These are phyloP conservation scores for Globisporangium barbulae DNA, from an alignment of 352 stramenopile species.

Conservation along the genomic window DNA sequence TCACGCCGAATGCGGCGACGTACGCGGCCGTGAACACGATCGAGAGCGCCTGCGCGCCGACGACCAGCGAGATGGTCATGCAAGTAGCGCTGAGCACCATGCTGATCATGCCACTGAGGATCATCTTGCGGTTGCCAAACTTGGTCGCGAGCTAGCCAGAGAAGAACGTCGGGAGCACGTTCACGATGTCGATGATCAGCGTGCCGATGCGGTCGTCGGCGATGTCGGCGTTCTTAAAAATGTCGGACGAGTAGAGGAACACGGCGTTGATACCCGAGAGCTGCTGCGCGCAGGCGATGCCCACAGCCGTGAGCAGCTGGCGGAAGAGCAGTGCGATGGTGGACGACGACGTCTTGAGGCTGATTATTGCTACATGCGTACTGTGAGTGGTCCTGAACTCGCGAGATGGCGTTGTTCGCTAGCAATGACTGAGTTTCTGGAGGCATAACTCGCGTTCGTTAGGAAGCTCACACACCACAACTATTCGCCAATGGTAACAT, in stretches of 20 bases:
- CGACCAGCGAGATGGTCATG: conserved; percentile 42
- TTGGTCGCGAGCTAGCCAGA: conserved; percentile 34
- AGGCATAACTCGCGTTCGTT: no score
- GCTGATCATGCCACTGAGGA: conserved; percentile 32
- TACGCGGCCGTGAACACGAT: conserved; percentile 59
- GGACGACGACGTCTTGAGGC: not conserved
- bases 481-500: no score
- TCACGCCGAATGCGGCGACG: conserved; percentile 60
- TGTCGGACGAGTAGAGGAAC: conserved; percentile 48
- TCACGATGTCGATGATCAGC: conserved; percentile 40
- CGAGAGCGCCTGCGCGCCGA: conserved; percentile 23
- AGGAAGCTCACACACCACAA: no score
- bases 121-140: conserved; percentile 53
- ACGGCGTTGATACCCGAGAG: conserved; percentile 60
- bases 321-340: conserved; percentile 14
- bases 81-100: conserved; percentile 45
- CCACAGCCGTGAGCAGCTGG: no score
- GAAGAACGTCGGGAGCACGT: conserved; percentile 35
- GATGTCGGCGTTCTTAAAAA: conserved; percentile 37
- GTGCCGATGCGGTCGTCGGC: conserved; percentile 36
- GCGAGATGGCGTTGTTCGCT: no score
- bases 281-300: conserved; percentile 24
- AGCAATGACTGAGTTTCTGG: no score
- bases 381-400: no score
- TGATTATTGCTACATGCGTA: no score